These are phyloP conservation scores for Laetiporus sulphureus DNA, from an alignment of 1,284 basidiomycete genomes.

Conservation along the genomic window DNA sequence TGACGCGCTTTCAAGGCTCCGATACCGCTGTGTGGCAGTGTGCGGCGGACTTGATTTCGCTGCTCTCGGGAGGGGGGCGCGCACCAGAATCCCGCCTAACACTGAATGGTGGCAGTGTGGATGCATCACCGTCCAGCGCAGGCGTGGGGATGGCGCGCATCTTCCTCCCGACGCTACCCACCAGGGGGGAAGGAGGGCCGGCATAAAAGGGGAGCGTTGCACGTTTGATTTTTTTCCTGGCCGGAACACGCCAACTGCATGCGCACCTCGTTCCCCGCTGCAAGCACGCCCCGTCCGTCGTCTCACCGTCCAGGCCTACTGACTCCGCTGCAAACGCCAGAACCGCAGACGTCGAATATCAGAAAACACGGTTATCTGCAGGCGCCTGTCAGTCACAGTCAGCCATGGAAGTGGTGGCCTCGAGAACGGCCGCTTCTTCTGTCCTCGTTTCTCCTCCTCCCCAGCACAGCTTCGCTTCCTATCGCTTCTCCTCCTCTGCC, in stretches of 20 bases:
- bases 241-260: background rate
- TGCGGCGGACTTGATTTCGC: too few relatives aligned
- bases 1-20: too few relatives aligned
- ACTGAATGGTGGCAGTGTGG: too few relatives aligned
- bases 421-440: constrained; percentile 20
- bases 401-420: constrained; percentile 25
- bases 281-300: constrained; percentile 4
- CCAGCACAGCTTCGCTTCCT: constrained; percentile 17
- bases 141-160: constrained; percentile 4
- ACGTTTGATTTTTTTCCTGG: background rate
- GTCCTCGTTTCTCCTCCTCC: constrained; percentile 16
- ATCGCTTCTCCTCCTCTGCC: constrained; percentile 20
- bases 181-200: background rate
- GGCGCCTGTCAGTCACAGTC: constrained; percentile 17
- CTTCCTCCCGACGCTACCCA: background rate
- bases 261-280: background rate
- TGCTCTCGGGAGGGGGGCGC: too few relatives aligned
- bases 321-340: constrained; percentile 11
- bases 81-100: too few relatives aligned
- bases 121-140: too few relatives aligned
- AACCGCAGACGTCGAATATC: constrained; percentile 15
- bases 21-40: too few relatives aligned
- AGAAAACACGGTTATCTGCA: constrained; percentile 18
- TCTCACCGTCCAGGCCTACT: constrained; percentile 1
- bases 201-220: background rate